A percentile compares a stretch with the other conserved stretches of the same genome.
These are phyloP conservation scores for Pyrenula massariospora DNA, from an alignment of 495 filamentous ascomycete species.

Conservation along the genomic window DNA sequence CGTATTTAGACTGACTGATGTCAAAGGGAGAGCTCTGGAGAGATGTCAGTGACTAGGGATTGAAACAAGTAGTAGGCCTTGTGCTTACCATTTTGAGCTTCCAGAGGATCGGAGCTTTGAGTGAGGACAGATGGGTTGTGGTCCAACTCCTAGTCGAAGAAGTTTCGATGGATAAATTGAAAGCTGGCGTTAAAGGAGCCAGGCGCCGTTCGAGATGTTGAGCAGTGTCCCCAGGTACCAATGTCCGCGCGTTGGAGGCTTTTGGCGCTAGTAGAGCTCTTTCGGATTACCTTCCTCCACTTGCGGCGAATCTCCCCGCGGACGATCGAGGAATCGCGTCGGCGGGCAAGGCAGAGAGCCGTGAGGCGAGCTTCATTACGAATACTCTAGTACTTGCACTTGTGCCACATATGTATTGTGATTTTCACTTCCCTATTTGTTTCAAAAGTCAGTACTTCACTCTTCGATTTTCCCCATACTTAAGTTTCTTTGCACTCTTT, in stretches of 20 bases:
- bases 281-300: neutral
- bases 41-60: neutral
- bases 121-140: too few relatives aligned
- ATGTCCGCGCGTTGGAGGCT: neutral
- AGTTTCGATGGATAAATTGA: too few relatives aligned
- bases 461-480: neutral
- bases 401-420: too few relatives aligned
- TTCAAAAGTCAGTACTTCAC: neutral
- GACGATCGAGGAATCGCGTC: too few relatives aligned
- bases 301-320: neutral
- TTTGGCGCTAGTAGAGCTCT: neutral
- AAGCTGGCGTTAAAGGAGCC: neutral
- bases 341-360: too few relatives aligned
- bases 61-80: too few relatives aligned
- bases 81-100: neutral
- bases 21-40: constrained; percentile 66
- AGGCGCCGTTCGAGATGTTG: neutral
- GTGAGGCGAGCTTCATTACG: neutral
- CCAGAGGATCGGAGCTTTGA: too few relatives aligned
- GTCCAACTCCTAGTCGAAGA: too few relatives aligned
- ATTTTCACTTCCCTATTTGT: too few relatives aligned
- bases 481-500: neutral
- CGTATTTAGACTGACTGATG: constrained; percentile 54
- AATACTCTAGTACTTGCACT: too few relatives aligned
- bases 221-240: neutral